Conservation (phyloP, 495 filamentous ascomycete species). For the Trichocladium antarcticum region DNA sequence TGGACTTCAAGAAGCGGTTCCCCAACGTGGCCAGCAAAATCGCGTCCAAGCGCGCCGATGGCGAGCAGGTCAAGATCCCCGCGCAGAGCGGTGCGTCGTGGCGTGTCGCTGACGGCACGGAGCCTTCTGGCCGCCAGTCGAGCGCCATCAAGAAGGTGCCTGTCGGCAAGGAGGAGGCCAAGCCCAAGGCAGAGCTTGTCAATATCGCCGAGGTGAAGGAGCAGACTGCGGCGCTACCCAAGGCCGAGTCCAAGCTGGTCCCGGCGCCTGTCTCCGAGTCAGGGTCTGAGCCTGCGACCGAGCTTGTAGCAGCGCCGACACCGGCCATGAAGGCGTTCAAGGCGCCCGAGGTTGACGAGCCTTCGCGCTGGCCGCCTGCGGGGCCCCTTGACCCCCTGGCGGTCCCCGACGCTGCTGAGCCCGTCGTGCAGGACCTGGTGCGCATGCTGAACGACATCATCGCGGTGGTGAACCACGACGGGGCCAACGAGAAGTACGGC, state of each 20-base stretch:
- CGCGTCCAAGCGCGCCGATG: constrained; percentile 40
- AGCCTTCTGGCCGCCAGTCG: constrained; percentile 32
- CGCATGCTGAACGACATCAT: constrained; percentile 95
- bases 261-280: constrained; percentile 4
- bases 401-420: constrained; percentile 63
- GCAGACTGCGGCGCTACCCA: constrained; percentile 27
- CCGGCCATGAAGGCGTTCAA: constrained; percentile 24
- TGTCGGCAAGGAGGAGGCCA: constrained; percentile 24
- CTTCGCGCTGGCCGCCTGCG: constrained; percentile 47
- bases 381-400: constrained; percentile 62
- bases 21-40: constrained; percentile 52
- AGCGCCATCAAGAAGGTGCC: constrained; percentile 30
- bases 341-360: constrained; percentile 49
- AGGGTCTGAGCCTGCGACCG: not conserved
- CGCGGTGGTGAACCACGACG: constrained; percentile 77
- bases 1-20: constrained; percentile 85
- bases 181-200: constrained; percentile 18
- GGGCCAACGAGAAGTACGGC: constrained; percentile 58
- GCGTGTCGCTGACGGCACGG: constrained; percentile 51
- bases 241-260: constrained; percentile 24
- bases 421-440: constrained; percentile 83
- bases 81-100: constrained; percentile 77
- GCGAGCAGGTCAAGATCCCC: constrained; percentile 69
- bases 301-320: not conserved
- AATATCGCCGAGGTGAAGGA: constrained; percentile 24